phyloP scores from a whole-genome alignment of 768 basidiomycete genomes.

The Coprinellus micaceus region DNA sequence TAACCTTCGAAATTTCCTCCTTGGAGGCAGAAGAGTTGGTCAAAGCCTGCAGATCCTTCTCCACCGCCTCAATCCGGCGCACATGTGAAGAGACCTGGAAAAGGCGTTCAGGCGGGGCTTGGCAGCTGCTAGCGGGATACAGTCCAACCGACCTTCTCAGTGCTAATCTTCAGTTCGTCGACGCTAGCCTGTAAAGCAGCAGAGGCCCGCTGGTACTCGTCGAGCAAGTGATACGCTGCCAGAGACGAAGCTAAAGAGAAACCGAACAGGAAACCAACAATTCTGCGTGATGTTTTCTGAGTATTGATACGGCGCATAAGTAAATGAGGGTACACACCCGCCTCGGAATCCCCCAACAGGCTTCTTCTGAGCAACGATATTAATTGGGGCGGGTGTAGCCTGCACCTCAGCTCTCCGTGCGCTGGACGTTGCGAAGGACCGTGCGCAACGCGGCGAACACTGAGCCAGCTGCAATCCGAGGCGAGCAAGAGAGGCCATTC shows the following conservation, averaged over 20 bases:
- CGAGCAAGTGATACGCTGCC: conserved; percentile 83
- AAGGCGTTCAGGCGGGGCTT: neutral
- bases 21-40: conserved; percentile 63
- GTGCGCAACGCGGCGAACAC: conserved; percentile 2
- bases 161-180: conserved; percentile 79
- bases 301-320: no score
- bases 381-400: conserved; percentile 45
- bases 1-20: conserved; percentile 72
- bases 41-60: conserved; percentile 82
- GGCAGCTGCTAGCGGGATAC: neutral
- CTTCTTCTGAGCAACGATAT: conserved; percentile 57
- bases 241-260: conserved; percentile 86
- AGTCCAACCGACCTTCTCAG: conserved; percentile 57
- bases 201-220: conserved; percentile 88
- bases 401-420: conserved; percentile 6
- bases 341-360: conserved; percentile 73
- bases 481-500: conserved; percentile 5
- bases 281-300: no score
- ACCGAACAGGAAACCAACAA: conserved; percentile 83
- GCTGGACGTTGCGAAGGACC: neutral
- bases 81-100: conserved; percentile 78
- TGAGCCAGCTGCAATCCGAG: conserved; percentile 7
- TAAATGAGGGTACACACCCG: conserved; percentile 44
- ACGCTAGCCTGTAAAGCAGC: conserved; percentile 86
- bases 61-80: conserved; percentile 78